Conservation (phyloP, 2,329 filamentous ascomycete genomes). For the Aspergillus ruber region DNA sequence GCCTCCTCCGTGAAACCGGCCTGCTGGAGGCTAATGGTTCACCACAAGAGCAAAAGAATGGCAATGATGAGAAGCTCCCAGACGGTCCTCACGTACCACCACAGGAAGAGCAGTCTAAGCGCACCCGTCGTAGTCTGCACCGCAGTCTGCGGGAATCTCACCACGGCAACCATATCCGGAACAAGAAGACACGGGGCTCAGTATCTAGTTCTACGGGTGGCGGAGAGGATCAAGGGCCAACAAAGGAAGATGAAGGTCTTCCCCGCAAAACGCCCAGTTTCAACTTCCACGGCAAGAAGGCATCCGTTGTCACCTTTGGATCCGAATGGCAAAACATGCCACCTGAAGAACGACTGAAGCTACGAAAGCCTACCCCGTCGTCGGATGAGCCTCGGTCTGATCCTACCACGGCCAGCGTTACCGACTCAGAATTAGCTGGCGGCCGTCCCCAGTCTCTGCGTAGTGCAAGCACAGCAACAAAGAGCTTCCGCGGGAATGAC, state of each 20-base stretch:
- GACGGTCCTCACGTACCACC: constrained; percentile 31
- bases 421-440: constrained; percentile 25
- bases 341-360: constrained; percentile 63
- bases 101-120: constrained; percentile 51
- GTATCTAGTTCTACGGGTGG: constrained; percentile 51
- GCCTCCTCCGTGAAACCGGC: constrained; percentile 61
- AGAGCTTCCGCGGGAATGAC: constrained; percentile 39
- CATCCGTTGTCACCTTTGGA: constrained; percentile 92
- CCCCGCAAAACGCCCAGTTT: constrained; percentile 79
- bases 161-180: constrained; percentile 61
- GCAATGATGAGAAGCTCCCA: constrained; percentile 37
- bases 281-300: constrained; percentile 95
- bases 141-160: constrained; percentile 78
- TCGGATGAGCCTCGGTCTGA: constrained; percentile 35
- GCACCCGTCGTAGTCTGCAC: constrained; percentile 78
- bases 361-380: constrained; percentile 46
- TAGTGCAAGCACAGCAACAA: constrained; percentile 61
- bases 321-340: constrained; percentile 78
- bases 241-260: constrained; percentile 59
- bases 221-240: constrained; percentile 42
- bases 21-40: constrained; percentile 49
- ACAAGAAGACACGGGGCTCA: constrained; percentile 71
- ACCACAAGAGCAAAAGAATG: constrained; percentile 38
- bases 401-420: constrained; percentile 19
- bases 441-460: constrained; percentile 56